phyloP scores from a whole-genome alignment of 257 asterid species.

The Solanum verrucosum region DNA sequence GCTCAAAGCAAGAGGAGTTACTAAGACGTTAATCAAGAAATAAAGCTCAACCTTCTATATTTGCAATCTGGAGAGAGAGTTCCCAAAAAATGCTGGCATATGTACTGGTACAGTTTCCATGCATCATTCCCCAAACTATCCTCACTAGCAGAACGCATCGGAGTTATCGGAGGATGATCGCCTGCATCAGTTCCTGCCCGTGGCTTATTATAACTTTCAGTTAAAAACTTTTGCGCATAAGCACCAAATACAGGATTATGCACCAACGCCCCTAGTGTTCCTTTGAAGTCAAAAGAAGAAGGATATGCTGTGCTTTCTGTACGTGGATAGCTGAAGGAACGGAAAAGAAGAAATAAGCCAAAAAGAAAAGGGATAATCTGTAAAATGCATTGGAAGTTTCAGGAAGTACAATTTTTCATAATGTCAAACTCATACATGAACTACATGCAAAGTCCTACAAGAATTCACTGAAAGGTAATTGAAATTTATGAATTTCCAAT shows the following conservation, averaged over 20 bases:
- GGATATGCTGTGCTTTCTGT: conserved; percentile 96
- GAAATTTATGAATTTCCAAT: neutral
- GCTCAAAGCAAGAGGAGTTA: neutral
- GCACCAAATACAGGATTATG: conserved; percentile 54
- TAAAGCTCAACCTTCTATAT: conserved; percentile 42
- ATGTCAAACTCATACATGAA: neutral
- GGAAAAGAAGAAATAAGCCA: neutral
- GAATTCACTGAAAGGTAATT: neutral
- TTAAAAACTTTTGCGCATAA: conserved; percentile 49
- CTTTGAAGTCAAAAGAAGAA: conserved; percentile 76
- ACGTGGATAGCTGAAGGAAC: conserved; percentile 67
- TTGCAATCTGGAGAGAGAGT: conserved; percentile 80
- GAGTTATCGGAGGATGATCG: conserved; percentile 96
- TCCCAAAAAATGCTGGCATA: conserved; percentile 88
- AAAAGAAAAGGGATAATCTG: neutral
- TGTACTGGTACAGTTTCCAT: conserved; percentile 76
- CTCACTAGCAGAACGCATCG: conserved; percentile 77
- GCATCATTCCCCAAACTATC: conserved; percentile 70
- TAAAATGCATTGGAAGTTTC: neutral
- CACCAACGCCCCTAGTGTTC: conserved; percentile 56
- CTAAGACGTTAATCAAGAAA: neutral
- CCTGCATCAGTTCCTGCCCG: conserved; percentile 82
- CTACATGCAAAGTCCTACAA: neutral
- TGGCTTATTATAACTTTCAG: conserved; percentile 58
- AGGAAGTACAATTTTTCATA: neutral